Evolutionary conservation across 192 early-diverging fungal species (phyloP).

Genomic region (Haplosporangium gracile): DNA sequence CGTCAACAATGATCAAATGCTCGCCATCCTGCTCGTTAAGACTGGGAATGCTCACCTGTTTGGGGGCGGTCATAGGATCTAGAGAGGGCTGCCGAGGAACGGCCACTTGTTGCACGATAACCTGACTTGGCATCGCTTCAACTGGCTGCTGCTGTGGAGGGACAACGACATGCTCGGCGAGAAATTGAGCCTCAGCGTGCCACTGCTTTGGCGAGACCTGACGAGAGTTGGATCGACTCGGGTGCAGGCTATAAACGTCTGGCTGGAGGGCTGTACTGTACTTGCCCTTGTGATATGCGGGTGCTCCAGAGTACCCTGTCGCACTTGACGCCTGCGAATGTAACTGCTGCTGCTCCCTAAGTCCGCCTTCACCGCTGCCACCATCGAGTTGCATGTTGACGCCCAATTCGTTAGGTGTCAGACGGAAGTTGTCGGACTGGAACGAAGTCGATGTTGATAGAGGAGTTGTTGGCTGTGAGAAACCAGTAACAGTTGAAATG

Average conservation of each 20-base stretch:
- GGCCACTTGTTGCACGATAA: background rate
- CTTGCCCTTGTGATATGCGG: background rate
- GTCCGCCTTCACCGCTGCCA: background rate
- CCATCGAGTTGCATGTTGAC: background rate
- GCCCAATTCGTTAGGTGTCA: background rate
- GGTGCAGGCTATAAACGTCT: background rate
- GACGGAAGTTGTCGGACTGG: background rate
- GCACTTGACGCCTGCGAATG: background rate
- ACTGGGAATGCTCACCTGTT: background rate
- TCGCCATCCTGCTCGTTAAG: background rate
- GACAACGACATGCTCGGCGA: background rate
- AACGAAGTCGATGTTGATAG: background rate
- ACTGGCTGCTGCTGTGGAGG: background rate
- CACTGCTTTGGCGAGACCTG: slow-evolving; percentile 10
- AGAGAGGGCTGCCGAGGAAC: background rate
- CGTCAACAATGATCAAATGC: background rate
- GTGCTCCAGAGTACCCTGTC: background rate
- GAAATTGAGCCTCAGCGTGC: background rate
- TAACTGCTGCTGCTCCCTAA: background rate
- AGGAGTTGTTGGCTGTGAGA: background rate
- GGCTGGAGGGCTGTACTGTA: slow-evolving; percentile 3
- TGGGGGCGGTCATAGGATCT: no score
- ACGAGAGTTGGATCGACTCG: slow-evolving; percentile 12
- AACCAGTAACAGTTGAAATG: background rate
- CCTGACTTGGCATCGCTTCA: background rate